Evolutionary conservation across 2,329 filamentous ascomycete species (phyloP), one percentile per base, ranked within the genome.

Genomic region (Samsoniella hepiali): DNA sequence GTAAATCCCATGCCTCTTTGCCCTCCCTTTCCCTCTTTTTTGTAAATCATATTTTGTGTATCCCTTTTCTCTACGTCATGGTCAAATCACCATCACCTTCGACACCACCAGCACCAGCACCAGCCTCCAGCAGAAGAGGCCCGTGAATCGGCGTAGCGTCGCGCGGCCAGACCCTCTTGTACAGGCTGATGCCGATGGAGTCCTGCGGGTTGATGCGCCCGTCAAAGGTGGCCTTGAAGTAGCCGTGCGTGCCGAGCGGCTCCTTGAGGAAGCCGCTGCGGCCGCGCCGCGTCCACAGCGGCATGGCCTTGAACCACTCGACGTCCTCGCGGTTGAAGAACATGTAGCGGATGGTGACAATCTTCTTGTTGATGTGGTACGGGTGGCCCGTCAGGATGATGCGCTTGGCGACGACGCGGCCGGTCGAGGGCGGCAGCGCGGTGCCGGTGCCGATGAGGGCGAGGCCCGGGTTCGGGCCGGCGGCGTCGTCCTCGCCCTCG

Each of bases 221-320:
- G 75, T 99, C 96, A 79, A 99, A 99, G 2, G 90, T 97, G 13
- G 95, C 95, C 83, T 99, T 99, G 85, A 98, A 98, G 80, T 99
- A 99, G n/a, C 95, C 95, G 76, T 99, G 95, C 42, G 95, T 99
- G 70, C 95, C 95, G 57, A 99, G 79, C 64, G 89, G 85, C 81
- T 99, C 95, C 82, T 97, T 97, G 81, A 99, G 87, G 75, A 88
- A 97, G 9, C 95, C 95, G 68, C 87, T 91, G 66, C 95, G 83
- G 7, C 95, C 95, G 36, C 94, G 81, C 79, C 87, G 91, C 5
- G 95, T 99, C 93, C 94, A 99, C 67, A 99, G 78, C 65, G 95
- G 94, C 73, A 99, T 76, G 1, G 94, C 94, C 81, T 97, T 96
- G 85, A 98, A 99, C 93, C 95, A 99, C 69, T 91, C 87, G 38